A percentile compares a stretch with the other conserved stretches of the same genome.
Evolutionary conservation across 1,284 basidiomycete genomes (phyloP).

Genomic region (Ceratobasidium sp.): DNA sequence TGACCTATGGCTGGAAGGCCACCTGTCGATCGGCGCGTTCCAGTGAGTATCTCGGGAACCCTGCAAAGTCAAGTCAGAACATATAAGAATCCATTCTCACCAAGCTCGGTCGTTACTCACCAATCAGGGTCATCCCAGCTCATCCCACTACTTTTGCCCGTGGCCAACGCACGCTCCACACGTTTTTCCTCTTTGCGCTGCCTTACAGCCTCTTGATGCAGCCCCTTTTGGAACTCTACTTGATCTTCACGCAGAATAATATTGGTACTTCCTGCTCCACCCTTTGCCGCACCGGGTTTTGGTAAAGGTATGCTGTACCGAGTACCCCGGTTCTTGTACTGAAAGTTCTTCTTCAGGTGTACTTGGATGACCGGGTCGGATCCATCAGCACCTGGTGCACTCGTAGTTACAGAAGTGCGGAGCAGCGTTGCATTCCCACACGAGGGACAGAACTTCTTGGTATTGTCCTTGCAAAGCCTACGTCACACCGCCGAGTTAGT

Average conservation of each 20-base stretch:
- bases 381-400: conserved; percentile 63
- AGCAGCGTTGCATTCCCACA: conserved; percentile 94
- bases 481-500: conserved; percentile 20
- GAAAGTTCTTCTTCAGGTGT: conserved; percentile 94
- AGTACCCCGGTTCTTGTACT: conserved; percentile 91
- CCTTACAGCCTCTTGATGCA: conserved; percentile 74
- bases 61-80: conserved; percentile 60
- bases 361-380: conserved; percentile 75
- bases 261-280: conserved; percentile 69
- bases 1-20: conserved; percentile 84
- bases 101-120: conserved; percentile 85
- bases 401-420: conserved; percentile 88
- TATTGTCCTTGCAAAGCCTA: conserved; percentile 94
- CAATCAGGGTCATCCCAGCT: conserved; percentile 97
- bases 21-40: conserved; percentile 57
- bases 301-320: conserved; percentile 93
- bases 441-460: conserved; percentile 96
- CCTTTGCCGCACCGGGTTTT: conserved; percentile 88
- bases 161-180: conserved; percentile 69
- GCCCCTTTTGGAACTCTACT: conserved; percentile 81
- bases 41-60: conserved; percentile 55
- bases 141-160: conserved; percentile 57
- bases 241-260: conserved; percentile 92
- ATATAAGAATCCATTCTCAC: conserved; percentile 75
- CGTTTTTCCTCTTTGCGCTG: conserved; percentile 79